Evolutionary conservation across 2,329 filamentous ascomycete species (phyloP), one percentile per base, ranked within the genome.

Genomic region (Aspergillus sp.): DNA sequence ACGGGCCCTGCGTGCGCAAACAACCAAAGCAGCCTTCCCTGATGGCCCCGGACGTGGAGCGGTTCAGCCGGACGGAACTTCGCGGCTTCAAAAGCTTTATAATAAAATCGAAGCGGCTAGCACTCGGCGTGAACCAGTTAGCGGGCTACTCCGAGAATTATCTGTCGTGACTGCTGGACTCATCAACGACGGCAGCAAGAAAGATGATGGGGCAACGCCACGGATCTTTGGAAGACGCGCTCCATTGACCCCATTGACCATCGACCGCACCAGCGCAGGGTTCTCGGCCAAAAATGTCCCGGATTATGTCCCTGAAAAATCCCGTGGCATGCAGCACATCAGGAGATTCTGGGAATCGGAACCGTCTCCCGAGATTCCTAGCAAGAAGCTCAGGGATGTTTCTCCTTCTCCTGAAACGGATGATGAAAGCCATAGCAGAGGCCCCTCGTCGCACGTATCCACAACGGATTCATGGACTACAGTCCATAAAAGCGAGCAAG

Each of bases 31-130:
- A 39, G 36, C 36, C 4, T 26, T n/a, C 52, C 18, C 14, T 26
- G 49, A 42, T 12, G 39, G 24, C 32, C 29, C 39, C 14, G 32
- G 32, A 46, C 63, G 60, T 60, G 47, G 54, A 45, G 49, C 56
- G 20, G 54, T 59, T 14, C 55, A 36, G 6, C 61, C 58, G 20
- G 49, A 57, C 24, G 52, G 64, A 22, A 63, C 66, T 6, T 50
- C 61, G 7, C 67, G 71, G 12, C 60, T 75, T 55, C 64, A 62
- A 22, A 58, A 59, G n/a, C 45, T 75, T 29, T 72, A 74, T 55
- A 64, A 61, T 29, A 67, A 64, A 22, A 74, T 74, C 16, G 71
- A 73, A 58, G 64, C 67, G 49, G 70, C 71, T 18, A 69, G 65
- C 29, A 67, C 65, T 49, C 65, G 64, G 11, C 69, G 69, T 16